These are phyloP conservation scores for Leptodontidium sp. DNA, from an alignment of 2,329 filamentous ascomycete genomes.

Conservation along the genomic window DNA sequence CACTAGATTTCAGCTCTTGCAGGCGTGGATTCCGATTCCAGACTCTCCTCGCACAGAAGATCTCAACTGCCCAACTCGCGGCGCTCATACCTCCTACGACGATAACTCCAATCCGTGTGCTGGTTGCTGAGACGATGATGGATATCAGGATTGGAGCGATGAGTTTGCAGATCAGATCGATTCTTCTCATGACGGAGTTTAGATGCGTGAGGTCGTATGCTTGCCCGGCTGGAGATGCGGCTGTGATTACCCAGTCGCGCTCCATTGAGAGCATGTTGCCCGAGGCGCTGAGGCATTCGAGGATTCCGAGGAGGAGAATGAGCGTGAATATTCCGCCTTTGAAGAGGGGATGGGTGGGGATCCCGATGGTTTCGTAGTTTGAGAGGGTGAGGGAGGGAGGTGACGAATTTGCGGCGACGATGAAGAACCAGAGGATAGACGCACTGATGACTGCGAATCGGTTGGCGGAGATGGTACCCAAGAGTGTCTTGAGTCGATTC, in stretches of 20 bases:
- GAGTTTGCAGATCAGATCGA: constrained; percentile 66
- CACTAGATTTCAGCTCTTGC: constrained; percentile 43
- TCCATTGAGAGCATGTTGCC: constrained; percentile 57
- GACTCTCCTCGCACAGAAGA: constrained; percentile 50
- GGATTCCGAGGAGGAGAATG: constrained; percentile 50
- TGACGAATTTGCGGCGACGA: constrained; percentile 37
- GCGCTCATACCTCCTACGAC: constrained; percentile 56
- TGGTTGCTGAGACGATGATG: constrained; percentile 53
- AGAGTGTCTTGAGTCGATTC: constrained; percentile 51
- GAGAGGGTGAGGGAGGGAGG: not conserved
- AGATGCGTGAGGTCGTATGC: constrained; percentile 53
- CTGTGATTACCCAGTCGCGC: constrained; percentile 54
- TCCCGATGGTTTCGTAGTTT: not conserved
- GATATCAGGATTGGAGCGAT: constrained; percentile 61
- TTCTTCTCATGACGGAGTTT: constrained; percentile 63
- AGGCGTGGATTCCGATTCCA: constrained; percentile 49
- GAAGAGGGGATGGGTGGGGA: constrained; percentile 25
- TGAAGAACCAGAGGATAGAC: constrained; percentile 51
- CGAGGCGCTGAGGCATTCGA: constrained; percentile 53
- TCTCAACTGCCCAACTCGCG: constrained; percentile 51
- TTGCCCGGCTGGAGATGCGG: constrained; percentile 46
- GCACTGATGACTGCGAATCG: constrained; percentile 52
- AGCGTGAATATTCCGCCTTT: constrained; percentile 48
- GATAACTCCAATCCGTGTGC: constrained; percentile 54
- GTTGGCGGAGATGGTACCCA: constrained; percentile 53